These are phyloP conservation scores for Pezicula carpinea DNA, from an alignment of 2,329 filamentous ascomycete species.

Conservation along the genomic window DNA sequence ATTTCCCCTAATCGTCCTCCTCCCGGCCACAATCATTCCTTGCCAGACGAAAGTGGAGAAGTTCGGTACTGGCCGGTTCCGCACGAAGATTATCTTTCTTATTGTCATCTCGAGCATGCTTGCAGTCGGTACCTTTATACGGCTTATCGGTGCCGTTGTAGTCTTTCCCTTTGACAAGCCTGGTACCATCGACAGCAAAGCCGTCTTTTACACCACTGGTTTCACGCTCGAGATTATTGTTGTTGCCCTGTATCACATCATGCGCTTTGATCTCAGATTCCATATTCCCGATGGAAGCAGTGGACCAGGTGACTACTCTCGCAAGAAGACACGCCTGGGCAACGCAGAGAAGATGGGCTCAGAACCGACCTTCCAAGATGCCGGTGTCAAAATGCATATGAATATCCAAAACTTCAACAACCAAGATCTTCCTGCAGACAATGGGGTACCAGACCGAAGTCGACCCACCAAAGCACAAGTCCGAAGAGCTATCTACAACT, in stretches of 20 bases:
- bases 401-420: not conserved
- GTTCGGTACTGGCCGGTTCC: slow-evolving; percentile 63
- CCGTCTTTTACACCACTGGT: slow-evolving; percentile 74
- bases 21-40: slow-evolving; percentile 46
- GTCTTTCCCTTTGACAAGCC: slow-evolving; percentile 4
- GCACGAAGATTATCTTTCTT: slow-evolving; percentile 62
- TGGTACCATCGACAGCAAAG: slow-evolving; percentile 46
- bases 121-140: slow-evolving; percentile 52
- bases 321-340: not conserved
- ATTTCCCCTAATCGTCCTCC: slow-evolving; percentile 60
- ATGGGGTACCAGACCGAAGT: not conserved
- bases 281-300: slow-evolving; percentile 66
- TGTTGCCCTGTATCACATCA: slow-evolving; percentile 60
- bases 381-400: slow-evolving; percentile 10
- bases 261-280: slow-evolving; percentile 71
- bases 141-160: slow-evolving; percentile 55
- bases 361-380: slow-evolving; percentile 5
- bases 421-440: not conserved
- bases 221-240: slow-evolving; percentile 70
- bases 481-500: slow-evolving; percentile 6
- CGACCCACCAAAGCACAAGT: slow-evolving; percentile 6
- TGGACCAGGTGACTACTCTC: slow-evolving; percentile 41
- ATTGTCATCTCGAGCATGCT: slow-evolving; percentile 53
- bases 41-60: slow-evolving; percentile 41
- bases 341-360: not conserved